A percentile compares a stretch with the other conserved stretches of the same genome.
Conservation (phyloP, 768 basidiomycete genomes). For the Suillus weaverae region DNA sequence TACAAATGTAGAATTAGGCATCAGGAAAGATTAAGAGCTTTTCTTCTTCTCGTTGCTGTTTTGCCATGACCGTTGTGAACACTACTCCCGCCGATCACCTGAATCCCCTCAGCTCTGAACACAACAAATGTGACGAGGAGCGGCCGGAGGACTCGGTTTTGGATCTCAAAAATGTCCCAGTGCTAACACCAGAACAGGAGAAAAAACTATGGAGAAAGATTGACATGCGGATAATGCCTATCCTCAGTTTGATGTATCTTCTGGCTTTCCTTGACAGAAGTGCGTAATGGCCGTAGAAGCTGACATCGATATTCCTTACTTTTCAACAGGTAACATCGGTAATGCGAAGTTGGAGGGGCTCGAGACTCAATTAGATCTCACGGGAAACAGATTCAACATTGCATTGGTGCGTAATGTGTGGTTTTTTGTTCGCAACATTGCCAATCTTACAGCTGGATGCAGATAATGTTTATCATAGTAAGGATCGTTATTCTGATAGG, state of each 20-base stretch:
- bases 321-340: conserved; percentile 28
- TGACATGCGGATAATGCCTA: conserved; percentile 55
- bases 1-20: neutral
- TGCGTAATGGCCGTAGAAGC: conserved; percentile 15
- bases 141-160: neutral
- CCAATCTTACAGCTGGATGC: neutral
- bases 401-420: conserved; percentile 51
- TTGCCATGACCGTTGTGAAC: neutral
- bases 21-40: neutral
- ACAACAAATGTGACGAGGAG: neutral
- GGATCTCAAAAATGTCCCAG: neutral
- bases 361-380: conserved; percentile 49
- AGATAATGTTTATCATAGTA: conserved; percentile 71
- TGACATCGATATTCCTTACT: neutral
- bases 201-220: conserved; percentile 54
- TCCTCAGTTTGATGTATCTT: conserved; percentile 57
- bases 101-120: neutral
- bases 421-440: neutral
- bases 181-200: conserved; percentile 46
- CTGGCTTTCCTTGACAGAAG: conserved; percentile 64
- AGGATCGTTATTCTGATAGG: conserved; percentile 17
- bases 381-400: conserved; percentile 60
- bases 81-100: neutral
- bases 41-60: neutral
- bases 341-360: conserved; percentile 67